Evolutionary conservation across 306 rosid genomes (phyloP).

Genomic region (Vicia villosa): DNA sequence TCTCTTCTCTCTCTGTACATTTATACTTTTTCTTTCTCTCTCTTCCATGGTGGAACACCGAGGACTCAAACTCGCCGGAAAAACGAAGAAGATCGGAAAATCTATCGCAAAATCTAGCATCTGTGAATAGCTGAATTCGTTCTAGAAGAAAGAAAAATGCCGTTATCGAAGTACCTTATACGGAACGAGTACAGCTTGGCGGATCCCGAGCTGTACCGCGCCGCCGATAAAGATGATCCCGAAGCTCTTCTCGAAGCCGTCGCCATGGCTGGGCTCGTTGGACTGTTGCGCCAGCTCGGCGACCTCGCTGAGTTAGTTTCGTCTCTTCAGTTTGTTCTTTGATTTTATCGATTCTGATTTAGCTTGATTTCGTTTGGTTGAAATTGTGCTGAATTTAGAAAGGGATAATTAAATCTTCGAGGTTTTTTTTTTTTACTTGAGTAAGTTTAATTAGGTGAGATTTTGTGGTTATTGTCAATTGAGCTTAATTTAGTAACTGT

Average conservation of each 20-base stretch:
- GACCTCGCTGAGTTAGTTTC: conserved; percentile 81
- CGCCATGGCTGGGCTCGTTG: conserved; percentile 97
- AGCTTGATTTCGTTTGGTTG: too few relatives aligned
- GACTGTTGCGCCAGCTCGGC: conserved; percentile 97
- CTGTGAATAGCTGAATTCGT: conserved; percentile 25
- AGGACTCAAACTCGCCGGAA: conserved; percentile 44
- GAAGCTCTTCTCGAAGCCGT: conserved; percentile 94
- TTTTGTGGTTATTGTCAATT: conserved; percentile 3
- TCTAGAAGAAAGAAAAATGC: conserved; percentile 51
- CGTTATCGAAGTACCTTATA: conserved; percentile 78
- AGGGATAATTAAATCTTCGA: background rate
- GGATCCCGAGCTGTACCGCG: conserved; percentile 86
- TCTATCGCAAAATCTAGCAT: conserved; percentile 36
- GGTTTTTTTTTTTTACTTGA: conserved; percentile 18
- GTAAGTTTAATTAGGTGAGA: conserved; percentile 18
- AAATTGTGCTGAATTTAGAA: background rate
- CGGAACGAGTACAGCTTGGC: conserved; percentile 85
- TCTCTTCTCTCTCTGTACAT: conserved; percentile 6
- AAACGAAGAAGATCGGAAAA: conserved; percentile 8
- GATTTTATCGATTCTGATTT: conserved; percentile 20
- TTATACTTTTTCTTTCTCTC: conserved; percentile 31
- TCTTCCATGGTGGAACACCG: conserved; percentile 53
- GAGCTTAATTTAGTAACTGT: conserved; percentile 27
- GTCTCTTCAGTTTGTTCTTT: background rate
- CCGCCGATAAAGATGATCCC: conserved; percentile 96